Percentiles rank a stretch among this genome's conserved stretches.
Evolutionary conservation across 495 filamentous ascomycete genomes (phyloP).

Genomic region (Neohortaea acidophila): DNA sequence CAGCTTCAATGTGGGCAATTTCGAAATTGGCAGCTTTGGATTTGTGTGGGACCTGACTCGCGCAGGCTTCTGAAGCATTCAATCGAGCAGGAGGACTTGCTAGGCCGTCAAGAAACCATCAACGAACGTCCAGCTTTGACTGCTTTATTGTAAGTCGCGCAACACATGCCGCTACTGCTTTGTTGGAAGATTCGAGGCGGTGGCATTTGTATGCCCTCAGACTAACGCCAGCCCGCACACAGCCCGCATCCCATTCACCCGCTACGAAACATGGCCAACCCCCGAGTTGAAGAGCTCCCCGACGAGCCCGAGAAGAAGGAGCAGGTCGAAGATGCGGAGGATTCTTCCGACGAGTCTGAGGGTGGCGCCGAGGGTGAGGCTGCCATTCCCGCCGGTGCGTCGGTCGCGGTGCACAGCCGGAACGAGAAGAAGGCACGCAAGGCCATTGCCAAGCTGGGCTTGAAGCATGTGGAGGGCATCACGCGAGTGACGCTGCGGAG

Average conservation of each 20-base stretch:
- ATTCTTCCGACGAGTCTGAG: slow-evolving; percentile 53
- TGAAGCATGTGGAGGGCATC: slow-evolving; percentile 92
- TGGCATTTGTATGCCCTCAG: too few species aligned
- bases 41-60: slow-evolving; percentile 4
- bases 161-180: too few species aligned
- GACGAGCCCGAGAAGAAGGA: slow-evolving; percentile 66
- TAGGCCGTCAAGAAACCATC: slow-evolving; percentile 1
- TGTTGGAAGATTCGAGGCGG: too few species aligned
- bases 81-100: slow-evolving; percentile 9
- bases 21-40: too few species aligned
- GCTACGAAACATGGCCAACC: slow-evolving; percentile 92
- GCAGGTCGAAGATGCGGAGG: slow-evolving; percentile 60
- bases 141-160: slow-evolving; percentile 6
- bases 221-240: too few species aligned
- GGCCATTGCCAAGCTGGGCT: slow-evolving; percentile 91
- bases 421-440: slow-evolving; percentile 99
- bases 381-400: slow-evolving; percentile 69
- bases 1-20: too few species aligned
- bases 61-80: not conserved
- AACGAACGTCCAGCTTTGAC: slow-evolving; percentile 7
- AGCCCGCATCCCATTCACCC: too few species aligned
- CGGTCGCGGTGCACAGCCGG: slow-evolving; percentile 83
- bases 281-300: slow-evolving; percentile 91
- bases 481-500: slow-evolving; percentile 93
- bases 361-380: slow-evolving; percentile 41